phyloP scores from a whole-genome alignment of 2,329 filamentous ascomycete genomes.

The Furcasterigmium sp. region DNA sequence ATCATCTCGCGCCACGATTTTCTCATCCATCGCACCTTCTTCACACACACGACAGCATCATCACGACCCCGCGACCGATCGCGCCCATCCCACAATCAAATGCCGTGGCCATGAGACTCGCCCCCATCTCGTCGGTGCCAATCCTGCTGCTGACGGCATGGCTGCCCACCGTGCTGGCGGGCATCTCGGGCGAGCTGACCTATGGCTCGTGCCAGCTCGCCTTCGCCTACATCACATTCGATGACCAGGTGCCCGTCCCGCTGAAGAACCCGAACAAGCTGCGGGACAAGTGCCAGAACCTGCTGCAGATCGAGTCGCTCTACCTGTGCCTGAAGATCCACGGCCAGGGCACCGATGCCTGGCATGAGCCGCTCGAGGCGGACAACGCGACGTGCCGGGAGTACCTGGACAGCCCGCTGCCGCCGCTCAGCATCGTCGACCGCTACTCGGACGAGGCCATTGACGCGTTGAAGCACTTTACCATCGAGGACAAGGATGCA shows the following conservation, averaged over 20 bases:
- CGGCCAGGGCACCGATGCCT: conserved; percentile 22
- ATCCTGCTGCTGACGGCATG: conserved; percentile 1
- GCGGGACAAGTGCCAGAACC: conserved; percentile 22
- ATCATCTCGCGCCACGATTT: neutral
- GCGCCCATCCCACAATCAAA: neutral
- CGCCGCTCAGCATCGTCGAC: conserved; percentile 25
- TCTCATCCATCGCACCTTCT: conserved; percentile 3
- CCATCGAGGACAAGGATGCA: conserved; percentile 16
- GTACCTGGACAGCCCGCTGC: conserved; percentile 19
- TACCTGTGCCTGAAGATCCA: conserved; percentile 28
- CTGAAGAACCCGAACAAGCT: conserved; percentile 5
- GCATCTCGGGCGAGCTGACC: conserved; percentile 14
- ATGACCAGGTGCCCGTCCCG: conserved; percentile 17
- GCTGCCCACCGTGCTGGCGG: conserved; percentile 5
- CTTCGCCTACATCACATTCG: conserved; percentile 22
- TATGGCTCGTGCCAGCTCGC: conserved; percentile 24
- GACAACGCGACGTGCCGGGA: conserved; percentile 25
- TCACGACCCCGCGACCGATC: neutral
- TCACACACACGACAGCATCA: neutral
- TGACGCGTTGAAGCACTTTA: conserved; percentile 20
- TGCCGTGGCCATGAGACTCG: neutral
- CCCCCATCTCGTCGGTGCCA: neutral
- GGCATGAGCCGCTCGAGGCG: conserved; percentile 19
- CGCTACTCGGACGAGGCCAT: conserved; percentile 28
- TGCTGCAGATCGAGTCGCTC: conserved; percentile 20